phyloP scores from a whole-genome alignment of 2,329 filamentous ascomycete species.

The Arthrinium puccinioides region DNA sequence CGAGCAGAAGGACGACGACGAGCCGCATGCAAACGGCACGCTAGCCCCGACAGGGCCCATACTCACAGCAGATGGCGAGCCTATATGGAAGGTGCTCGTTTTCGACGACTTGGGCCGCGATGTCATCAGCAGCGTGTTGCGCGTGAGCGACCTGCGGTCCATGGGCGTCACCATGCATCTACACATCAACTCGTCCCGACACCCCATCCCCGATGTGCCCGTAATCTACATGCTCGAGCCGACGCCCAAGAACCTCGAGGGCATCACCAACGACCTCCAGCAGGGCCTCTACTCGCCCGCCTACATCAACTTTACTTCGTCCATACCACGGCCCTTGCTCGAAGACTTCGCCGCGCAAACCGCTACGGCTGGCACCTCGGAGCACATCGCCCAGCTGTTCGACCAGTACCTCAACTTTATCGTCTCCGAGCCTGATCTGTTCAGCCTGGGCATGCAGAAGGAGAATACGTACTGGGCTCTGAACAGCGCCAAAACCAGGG shows the following conservation, averaged over 20 bases:
- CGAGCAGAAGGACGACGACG: conserved; percentile 52
- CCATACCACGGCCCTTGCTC: conserved; percentile 79
- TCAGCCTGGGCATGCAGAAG: conserved; percentile 88
- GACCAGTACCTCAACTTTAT: conserved; percentile 98
- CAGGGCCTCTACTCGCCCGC: conserved; percentile 86
- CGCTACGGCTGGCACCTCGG: conserved; percentile 74
- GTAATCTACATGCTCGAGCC: conserved; percentile 96
- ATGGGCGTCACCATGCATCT: conserved; percentile 97
- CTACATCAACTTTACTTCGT: conserved; percentile 95
- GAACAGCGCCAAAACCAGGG: conserved; percentile 85
- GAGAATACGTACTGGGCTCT: conserved; percentile 91
- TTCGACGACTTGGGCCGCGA: conserved; percentile 89
- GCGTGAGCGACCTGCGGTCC: conserved; percentile 84
- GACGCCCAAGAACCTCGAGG: conserved; percentile 68
- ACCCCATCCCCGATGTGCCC: conserved; percentile 92
- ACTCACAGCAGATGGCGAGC: conserved; percentile 78
- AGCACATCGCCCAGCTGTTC: conserved; percentile 85
- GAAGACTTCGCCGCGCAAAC: conserved; percentile 93
- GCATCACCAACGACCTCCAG: conserved; percentile 78
- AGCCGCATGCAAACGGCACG: conserved; percentile 55
- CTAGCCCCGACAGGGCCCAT: conserved; percentile 69
- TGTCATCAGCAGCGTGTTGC: conserved; percentile 92
- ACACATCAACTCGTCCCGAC: conserved; percentile 73
- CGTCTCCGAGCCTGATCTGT: conserved; percentile 89
- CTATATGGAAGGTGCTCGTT: conserved; percentile 95